These are phyloP conservation scores for Alnus glutinosa DNA, from an alignment of 306 rosid genomes.

Conservation along the genomic window DNA sequence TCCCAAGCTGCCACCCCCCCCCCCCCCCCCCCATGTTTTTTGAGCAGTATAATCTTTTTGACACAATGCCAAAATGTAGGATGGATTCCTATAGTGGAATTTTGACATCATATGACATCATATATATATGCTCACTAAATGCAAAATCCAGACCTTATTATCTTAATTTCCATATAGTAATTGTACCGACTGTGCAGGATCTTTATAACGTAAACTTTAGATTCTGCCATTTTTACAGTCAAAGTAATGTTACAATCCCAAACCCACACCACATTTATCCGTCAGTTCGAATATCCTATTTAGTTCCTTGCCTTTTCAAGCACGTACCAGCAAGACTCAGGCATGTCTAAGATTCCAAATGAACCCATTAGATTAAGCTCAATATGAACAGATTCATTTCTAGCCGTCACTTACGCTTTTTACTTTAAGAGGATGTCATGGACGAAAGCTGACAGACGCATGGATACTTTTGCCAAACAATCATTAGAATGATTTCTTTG, in stretches of 20 bases:
- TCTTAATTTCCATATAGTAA: neutral
- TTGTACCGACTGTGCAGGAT: neutral
- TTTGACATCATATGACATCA: neutral
- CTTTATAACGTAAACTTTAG: neutral
- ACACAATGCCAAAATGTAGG: too few species aligned
- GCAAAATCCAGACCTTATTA: neutral
- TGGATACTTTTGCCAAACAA: neutral
- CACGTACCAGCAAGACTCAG: slow-evolving; percentile 7
- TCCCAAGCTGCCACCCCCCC: too few species aligned
- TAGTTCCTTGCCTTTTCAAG: slow-evolving; percentile 23
- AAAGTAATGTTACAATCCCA: neutral
- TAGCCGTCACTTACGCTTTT: too few species aligned
- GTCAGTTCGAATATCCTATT: neutral
- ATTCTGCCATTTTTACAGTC: neutral
- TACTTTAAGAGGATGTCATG: neutral
- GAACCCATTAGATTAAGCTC: neutral
- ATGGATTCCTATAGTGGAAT: neutral
- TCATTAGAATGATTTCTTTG: neutral
- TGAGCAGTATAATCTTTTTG: too few species aligned
- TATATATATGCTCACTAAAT: neutral
- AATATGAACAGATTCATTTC: neutral
- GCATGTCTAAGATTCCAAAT: neutral
- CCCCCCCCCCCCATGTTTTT: too few species aligned
- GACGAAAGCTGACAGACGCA: neutral
- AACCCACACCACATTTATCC: neutral